Conservation (phyloP, 2,329 filamentous ascomycete genomes). For the Colletotrichum sp. region DNA sequence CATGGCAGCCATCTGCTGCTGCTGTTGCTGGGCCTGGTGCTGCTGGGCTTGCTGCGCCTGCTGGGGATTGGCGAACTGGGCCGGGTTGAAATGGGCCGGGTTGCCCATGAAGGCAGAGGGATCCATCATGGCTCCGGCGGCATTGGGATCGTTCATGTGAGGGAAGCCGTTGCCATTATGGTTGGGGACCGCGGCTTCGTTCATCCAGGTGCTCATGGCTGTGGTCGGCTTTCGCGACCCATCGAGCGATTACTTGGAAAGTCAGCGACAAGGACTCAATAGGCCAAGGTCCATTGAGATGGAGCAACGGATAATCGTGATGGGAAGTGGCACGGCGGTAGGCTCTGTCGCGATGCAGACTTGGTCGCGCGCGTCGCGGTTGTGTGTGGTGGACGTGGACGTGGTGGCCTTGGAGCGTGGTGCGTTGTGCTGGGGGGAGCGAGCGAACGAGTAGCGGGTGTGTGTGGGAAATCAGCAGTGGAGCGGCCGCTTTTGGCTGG, state of each 20-base stretch:
- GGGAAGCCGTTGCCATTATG: slow-evolving; percentile 74
- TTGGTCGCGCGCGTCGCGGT: slow-evolving; percentile 25
- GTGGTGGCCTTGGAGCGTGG: slow-evolving; percentile 31
- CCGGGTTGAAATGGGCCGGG: slow-evolving; percentile 63
- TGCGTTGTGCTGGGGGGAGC: not conserved
- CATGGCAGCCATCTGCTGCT: slow-evolving; percentile 64
- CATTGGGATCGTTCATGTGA: slow-evolving; percentile 67
- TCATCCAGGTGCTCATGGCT: slow-evolving; percentile 77
- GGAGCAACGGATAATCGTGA: slow-evolving; percentile 23
- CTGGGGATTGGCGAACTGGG: slow-evolving; percentile 59
- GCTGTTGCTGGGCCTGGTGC: slow-evolving; percentile 22
- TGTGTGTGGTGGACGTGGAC: slow-evolving; percentile 30
- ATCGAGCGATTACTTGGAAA: slow-evolving; percentile 47
- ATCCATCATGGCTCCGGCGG: slow-evolving; percentile 65
- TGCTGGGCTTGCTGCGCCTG: slow-evolving; percentile 25
- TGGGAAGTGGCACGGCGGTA: slow-evolving; percentile 47
- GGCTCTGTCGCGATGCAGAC: slow-evolving; percentile 18
- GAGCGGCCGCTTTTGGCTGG: slow-evolving; percentile 10
- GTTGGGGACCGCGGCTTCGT: slow-evolving; percentile 70
- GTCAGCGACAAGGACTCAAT: slow-evolving; percentile 50
- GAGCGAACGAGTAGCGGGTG: slow-evolving; percentile 16
- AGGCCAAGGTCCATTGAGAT: slow-evolving; percentile 48
- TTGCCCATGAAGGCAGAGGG: slow-evolving; percentile 68
- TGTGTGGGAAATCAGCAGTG: slow-evolving; percentile 16
- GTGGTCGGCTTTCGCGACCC: slow-evolving; percentile 51